These are phyloP conservation scores for Physcomitrium patens DNA, from an alignment of 225 moss, liverwort and hornwort species.

Conservation along the genomic window DNA sequence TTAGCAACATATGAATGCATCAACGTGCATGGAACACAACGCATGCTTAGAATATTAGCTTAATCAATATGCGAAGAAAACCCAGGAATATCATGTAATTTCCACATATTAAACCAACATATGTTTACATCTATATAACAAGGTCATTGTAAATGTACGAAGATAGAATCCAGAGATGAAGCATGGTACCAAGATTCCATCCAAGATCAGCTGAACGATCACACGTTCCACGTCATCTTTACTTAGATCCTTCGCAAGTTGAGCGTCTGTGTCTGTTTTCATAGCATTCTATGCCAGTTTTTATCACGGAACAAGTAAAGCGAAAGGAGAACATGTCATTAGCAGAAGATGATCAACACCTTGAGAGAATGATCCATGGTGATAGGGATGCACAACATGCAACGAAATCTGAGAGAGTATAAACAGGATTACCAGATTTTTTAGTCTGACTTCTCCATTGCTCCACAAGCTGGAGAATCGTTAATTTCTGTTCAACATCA, in stretches of 20 bases:
- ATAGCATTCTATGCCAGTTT: constrained; percentile 29
- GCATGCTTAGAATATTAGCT: neutral
- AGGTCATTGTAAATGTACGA: constrained; percentile 20
- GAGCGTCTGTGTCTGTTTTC: constrained; percentile 49
- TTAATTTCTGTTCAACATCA: constrained; percentile 68
- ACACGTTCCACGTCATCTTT: constrained; percentile 98
- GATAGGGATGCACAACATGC: neutral
- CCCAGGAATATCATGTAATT: constrained; percentile 13
- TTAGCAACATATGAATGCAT: constrained; percentile 13
- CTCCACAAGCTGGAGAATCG: constrained; percentile 96
- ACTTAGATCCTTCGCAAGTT: constrained; percentile 76
- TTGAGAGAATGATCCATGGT: constrained; percentile 8
- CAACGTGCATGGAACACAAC: constrained; percentile 8
- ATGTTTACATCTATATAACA: constrained; percentile 26
- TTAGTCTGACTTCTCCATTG: constrained; percentile 76
- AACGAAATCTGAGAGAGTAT: constrained; percentile 15
- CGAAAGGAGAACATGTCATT: neutral
- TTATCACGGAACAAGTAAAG: constrained; percentile 4
- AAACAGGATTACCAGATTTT: constrained; percentile 67
- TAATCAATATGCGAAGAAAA: neutral
- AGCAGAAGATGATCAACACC: neutral
- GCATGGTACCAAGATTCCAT: constrained; percentile 73
- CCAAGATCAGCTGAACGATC: constrained; percentile 80
- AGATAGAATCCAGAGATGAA: constrained; percentile 20
- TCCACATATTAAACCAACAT: constrained; percentile 17